Evolutionary conservation across 768 basidiomycete genomes (phyloP).

Genomic region (Chalciporus piperatus): DNA sequence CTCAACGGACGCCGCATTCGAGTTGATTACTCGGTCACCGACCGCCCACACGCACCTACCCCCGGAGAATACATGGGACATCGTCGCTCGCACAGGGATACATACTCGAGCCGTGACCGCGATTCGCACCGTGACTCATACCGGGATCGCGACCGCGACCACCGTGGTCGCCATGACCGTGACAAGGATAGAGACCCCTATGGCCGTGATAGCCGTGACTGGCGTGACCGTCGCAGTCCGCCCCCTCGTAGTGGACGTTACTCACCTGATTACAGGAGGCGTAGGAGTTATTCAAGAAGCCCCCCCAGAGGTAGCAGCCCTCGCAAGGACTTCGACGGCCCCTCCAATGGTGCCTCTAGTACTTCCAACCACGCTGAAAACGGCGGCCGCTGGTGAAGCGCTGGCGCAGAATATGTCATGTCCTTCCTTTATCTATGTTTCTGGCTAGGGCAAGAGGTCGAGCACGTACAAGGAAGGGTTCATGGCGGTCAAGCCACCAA

Average conservation of each 20-base stretch:
- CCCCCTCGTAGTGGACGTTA: constrained; percentile 64
- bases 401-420: constrained; percentile 20
- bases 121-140: constrained; percentile 39
- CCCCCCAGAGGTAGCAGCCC: constrained; percentile 73
- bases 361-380: constrained; percentile 39
- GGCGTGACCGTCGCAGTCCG: constrained; percentile 80
- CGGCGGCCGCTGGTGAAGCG: constrained; percentile 61
- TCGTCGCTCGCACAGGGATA: constrained; percentile 56
- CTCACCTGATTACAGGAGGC: constrained; percentile 74
- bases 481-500: constrained; percentile 37
- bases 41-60: constrained; percentile 91
- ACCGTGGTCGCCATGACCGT: constrained; percentile 38
- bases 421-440: constrained; percentile 27
- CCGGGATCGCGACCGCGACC: constrained; percentile 48
- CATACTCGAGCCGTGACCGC: constrained; percentile 40
- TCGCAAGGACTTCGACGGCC: constrained; percentile 47
- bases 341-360: constrained; percentile 36
- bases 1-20: constrained; percentile 94
- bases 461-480: constrained; percentile 42
- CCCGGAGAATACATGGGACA: constrained; percentile 99
- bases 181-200: constrained; percentile 60
- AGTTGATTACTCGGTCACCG: constrained; percentile 95
- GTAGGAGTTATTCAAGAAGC: constrained; percentile 76
- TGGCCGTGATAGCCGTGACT: constrained; percentile 69
- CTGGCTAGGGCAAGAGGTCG: constrained; percentile 42